Percentiles rank a stretch among this genome's conserved stretches.
Evolutionary conservation across 2,329 filamentous ascomycete species (phyloP).

Genomic region (Thelonectria blattea): DNA sequence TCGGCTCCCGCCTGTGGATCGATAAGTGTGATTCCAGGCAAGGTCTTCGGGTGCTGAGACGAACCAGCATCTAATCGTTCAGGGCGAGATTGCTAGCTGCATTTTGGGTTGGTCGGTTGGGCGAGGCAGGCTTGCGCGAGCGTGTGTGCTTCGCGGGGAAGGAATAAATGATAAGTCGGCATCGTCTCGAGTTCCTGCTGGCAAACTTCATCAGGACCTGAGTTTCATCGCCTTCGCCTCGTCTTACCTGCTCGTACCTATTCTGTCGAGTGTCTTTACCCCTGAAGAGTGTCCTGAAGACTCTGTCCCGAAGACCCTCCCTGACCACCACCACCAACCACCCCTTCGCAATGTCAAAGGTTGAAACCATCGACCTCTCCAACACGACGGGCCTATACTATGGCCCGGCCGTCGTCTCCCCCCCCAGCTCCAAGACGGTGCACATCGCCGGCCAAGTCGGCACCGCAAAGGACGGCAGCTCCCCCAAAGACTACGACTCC

Average conservation of each 20-base stretch:
- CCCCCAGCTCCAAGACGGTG: constrained; percentile 21
- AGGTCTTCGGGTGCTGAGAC: neutral
- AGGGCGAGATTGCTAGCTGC: constrained; percentile 2
- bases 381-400: constrained; percentile 24
- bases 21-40: neutral
- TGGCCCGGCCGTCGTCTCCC: constrained; percentile 21
- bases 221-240: neutral
- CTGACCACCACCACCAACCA: neutral
- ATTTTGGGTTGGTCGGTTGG: neutral
- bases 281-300: too few species aligned
- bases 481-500: constrained; percentile 47
- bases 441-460: constrained; percentile 47
- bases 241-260: neutral
- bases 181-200: neutral
- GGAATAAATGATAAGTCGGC: constrained; percentile 10
- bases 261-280: neutral
- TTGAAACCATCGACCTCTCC: constrained; percentile 26
- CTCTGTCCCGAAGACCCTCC: too few species aligned
- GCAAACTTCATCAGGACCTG: neutral
- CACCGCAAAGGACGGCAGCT: constrained; percentile 38
- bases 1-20: constrained; percentile 14
- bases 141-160: neutral
- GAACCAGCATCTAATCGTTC: neutral
- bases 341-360: constrained; percentile 19
- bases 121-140: neutral